These are phyloP conservation scores for Wallemia hederae DNA, from an alignment of 1,284 basidiomycete genomes.

Conservation along the genomic window DNA sequence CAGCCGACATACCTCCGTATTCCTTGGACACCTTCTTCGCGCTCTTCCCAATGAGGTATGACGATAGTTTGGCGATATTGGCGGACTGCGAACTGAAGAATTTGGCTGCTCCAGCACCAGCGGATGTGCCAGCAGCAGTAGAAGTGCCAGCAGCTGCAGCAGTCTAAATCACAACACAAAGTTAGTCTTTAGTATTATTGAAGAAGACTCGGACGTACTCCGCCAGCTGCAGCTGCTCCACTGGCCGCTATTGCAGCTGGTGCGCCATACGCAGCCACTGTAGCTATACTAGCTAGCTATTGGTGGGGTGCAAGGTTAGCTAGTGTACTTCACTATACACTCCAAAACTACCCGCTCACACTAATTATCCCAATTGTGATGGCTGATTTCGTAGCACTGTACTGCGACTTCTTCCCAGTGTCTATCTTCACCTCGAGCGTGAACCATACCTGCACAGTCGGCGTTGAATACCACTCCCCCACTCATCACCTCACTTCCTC, in stretches of 20 bases:
- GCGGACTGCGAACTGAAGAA: neutral
- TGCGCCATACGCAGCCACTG: neutral
- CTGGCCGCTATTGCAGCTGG: neutral
- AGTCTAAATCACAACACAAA: neutral
- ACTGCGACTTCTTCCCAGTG: neutral
- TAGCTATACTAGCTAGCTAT: neutral
- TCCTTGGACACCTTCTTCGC: neutral
- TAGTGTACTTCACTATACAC: neutral
- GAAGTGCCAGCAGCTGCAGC: neutral
- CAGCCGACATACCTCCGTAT: neutral
- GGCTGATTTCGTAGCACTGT: neutral
- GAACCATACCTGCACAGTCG: neutral
- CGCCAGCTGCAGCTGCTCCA: neutral
- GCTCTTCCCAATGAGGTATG: neutral
- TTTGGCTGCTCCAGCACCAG: neutral
- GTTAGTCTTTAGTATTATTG: neutral
- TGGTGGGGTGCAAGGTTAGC: too few species aligned
- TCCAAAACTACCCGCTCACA: neutral
- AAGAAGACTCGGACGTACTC: neutral
- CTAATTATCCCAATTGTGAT: neutral
- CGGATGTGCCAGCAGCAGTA: neutral
- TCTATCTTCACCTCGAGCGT: neutral
- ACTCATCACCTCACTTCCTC: neutral
- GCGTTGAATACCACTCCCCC: neutral
- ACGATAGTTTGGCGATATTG: neutral